A percentile compares a stretch with the other conserved stretches of the same genome.
phyloP scores from a whole-genome alignment of 2,329 filamentous ascomycete genomes.

The Arthroderma uncinatum region DNA sequence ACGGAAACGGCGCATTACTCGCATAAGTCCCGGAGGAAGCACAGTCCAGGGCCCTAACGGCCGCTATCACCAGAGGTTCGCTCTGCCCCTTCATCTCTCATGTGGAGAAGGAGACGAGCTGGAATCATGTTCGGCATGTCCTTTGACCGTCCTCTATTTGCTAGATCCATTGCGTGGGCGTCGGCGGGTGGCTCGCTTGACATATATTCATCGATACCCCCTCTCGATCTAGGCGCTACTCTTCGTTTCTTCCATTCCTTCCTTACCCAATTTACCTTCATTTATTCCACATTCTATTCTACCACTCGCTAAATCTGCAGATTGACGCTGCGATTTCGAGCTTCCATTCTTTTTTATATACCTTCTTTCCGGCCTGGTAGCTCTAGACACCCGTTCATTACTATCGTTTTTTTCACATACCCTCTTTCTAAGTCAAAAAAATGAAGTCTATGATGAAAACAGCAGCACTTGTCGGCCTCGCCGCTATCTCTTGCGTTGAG shows the following conservation, averaged over 20 bases:
- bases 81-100: not conserved
- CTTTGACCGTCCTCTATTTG: not conserved
- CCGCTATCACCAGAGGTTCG: not conserved
- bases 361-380: not conserved
- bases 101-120: not conserved
- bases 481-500: constrained; percentile 8
- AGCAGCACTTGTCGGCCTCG: not conserved
- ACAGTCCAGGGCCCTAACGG: not conserved
- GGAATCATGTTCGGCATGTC: not conserved
- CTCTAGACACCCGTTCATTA: not conserved
- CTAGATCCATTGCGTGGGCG: not conserved
- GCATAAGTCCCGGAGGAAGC: too few relatives aligned
- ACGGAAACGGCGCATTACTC: not conserved
- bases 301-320: not conserved
- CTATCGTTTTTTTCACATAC: not conserved
- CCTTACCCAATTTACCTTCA: not conserved
- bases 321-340: not conserved
- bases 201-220: not conserved
- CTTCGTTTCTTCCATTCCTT: not conserved
- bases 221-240: not conserved
- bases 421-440: not conserved
- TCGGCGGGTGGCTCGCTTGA: not conserved
- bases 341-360: constrained; percentile 1
- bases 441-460: not conserved
- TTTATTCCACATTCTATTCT: not conserved